Conservation (phyloP, 1,284 basidiomycete species). For the Pterulicium gracile region DNA sequence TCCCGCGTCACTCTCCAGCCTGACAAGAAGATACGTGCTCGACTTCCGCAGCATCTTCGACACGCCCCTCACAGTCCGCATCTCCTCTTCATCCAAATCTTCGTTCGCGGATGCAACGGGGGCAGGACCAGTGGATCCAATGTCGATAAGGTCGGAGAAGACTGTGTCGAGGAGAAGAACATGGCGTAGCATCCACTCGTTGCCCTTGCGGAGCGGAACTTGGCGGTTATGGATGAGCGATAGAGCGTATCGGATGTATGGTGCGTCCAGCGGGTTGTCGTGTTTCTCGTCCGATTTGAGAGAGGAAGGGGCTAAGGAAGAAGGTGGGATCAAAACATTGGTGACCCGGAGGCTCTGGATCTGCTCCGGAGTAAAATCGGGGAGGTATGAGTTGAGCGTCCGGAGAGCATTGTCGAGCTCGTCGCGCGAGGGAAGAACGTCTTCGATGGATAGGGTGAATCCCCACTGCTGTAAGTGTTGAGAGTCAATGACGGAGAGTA, state of each 20-base stretch:
- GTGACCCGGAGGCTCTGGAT: too few relatives aligned
- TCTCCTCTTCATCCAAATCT: not conserved
- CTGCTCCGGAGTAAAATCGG: too few relatives aligned
- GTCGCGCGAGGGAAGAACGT: too few relatives aligned
- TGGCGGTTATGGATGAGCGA: not conserved
- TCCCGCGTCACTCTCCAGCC: not conserved
- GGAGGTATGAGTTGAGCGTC: too few relatives aligned
- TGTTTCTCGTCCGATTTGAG: too few relatives aligned
- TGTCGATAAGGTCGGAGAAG: not conserved
- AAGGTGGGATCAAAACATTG: too few relatives aligned
- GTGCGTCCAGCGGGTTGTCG: too few relatives aligned
- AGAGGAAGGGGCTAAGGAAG: too few relatives aligned
- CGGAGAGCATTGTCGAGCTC: too few relatives aligned
- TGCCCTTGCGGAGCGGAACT: not conserved
- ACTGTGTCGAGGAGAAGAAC: not conserved
- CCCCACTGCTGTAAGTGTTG: too few relatives aligned
- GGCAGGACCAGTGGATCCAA: constrained; percentile 9
- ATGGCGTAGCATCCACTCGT: not conserved
- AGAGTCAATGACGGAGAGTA: too few relatives aligned
- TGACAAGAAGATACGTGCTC: not conserved
- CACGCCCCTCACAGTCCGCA: not conserved
- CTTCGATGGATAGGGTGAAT: too few relatives aligned
- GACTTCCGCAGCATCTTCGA: not conserved
- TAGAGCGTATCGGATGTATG: not conserved
- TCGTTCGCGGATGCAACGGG: not conserved